Evolutionary conservation across 163 green algal species (phyloP).

Genomic region (Prototheca cutis): DNA sequence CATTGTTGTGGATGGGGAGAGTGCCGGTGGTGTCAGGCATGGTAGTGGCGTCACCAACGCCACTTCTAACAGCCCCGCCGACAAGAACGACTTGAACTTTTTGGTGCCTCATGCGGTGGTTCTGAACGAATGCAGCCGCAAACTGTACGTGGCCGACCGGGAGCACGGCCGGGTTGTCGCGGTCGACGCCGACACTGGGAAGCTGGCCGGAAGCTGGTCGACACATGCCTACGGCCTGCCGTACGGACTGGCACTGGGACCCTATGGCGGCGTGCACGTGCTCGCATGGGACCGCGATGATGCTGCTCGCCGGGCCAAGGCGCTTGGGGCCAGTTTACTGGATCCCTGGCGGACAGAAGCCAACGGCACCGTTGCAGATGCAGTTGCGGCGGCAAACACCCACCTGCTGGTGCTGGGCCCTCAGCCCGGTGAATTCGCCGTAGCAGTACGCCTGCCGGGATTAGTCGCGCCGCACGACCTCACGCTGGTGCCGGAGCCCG

Average conservation of each 20-base stretch:
- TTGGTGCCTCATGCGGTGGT: constrained; percentile 55
- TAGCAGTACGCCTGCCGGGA: constrained; percentile 23
- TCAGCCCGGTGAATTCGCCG: constrained; percentile 1
- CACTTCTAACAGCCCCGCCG: too few relatives aligned
- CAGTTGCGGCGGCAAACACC: not conserved
- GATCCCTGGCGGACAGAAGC: too few relatives aligned
- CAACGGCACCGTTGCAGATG: too few relatives aligned
- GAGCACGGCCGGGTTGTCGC: constrained; percentile 40
- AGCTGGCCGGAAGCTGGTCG: constrained; percentile 10
- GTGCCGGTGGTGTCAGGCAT: not conserved
- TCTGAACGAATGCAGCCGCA: constrained; percentile 59
- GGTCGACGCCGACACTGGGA: constrained; percentile 30
- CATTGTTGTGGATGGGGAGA: too few relatives aligned
- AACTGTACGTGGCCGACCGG: constrained; percentile 55
- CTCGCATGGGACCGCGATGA: constrained; percentile 43
- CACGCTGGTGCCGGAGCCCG: constrained; percentile 41
- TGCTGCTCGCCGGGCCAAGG: too few relatives aligned
- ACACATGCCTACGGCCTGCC: constrained; percentile 28
- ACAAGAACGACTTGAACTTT: too few relatives aligned
- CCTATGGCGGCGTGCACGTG: constrained; percentile 53
- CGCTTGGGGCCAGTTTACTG: too few relatives aligned
- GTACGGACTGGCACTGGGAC: constrained; percentile 52
- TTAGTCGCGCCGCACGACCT: constrained; percentile 58
- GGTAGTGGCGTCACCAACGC: not conserved
- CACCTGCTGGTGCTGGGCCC: constrained; percentile 21